Conservation (phyloP, 768 basidiomycete genomes). For the Dacryopinax primogenitus region DNA sequence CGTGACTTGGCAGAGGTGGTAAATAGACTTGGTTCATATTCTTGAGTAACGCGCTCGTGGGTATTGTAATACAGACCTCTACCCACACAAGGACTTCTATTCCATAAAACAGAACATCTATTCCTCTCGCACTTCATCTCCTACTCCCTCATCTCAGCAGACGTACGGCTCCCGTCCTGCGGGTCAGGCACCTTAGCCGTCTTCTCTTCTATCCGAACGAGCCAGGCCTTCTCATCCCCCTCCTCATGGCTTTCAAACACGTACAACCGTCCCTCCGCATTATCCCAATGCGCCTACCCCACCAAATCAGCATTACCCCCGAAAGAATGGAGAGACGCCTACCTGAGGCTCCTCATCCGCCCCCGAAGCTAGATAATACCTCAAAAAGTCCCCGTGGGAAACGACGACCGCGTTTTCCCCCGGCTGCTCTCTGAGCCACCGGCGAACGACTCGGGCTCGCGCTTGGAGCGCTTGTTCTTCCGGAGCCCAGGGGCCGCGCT, state of each 20-base stretch:
- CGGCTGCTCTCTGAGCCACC: not conserved
- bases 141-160: not conserved
- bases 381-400: not conserved
- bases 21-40: too few relatives aligned
- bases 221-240: not conserved
- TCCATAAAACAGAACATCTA: too few relatives aligned
- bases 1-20: too few relatives aligned
- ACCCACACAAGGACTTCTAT: too few relatives aligned
- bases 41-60: not conserved
- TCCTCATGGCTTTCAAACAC: not conserved
- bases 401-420: not conserved
- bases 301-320: not conserved
- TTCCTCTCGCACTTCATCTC: not conserved
- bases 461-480: not conserved
- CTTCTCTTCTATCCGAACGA: not conserved
- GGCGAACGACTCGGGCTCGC: not conserved
- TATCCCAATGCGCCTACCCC: not conserved
- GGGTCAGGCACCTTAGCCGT: not conserved
- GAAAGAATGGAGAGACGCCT: not conserved
- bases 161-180: not conserved
- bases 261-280: not conserved
- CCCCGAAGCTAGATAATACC: not conserved
- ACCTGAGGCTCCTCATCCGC: not conserved
- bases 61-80: conserved; percentile 1
- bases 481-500: not conserved